These are phyloP conservation scores for Mentha longifolia DNA, from an alignment of 257 asterid genomes.

Conservation along the genomic window DNA sequence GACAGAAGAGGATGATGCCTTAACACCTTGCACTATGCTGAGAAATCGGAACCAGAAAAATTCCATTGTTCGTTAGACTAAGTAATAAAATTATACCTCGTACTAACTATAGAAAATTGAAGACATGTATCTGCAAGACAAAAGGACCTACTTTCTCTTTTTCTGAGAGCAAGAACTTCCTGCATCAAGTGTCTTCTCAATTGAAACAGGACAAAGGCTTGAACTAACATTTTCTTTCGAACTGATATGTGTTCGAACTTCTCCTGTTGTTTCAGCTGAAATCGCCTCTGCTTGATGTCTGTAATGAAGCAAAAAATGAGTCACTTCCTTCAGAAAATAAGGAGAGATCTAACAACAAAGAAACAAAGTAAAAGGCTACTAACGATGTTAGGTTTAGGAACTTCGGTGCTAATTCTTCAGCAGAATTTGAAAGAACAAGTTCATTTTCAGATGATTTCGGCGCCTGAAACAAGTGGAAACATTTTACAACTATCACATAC, in stretches of 20 bases:
- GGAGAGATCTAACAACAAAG: not conserved
- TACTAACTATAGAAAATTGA: not conserved
- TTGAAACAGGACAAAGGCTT: constrained; percentile 17
- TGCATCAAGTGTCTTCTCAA: constrained; percentile 29
- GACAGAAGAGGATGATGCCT: constrained; percentile 29
- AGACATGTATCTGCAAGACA: not conserved
- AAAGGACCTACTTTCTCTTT: constrained; percentile 36
- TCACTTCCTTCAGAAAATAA: not conserved
- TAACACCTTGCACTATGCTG: constrained; percentile 32
- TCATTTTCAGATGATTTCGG: constrained; percentile 35
- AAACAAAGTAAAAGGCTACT: constrained; percentile 23
- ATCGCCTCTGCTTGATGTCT: constrained; percentile 29
- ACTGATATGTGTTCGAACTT: constrained; percentile 28
- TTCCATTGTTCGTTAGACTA: not conserved
- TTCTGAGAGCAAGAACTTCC: constrained; percentile 32
- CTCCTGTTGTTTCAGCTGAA: constrained; percentile 36
- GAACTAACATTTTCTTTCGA: constrained; percentile 35
- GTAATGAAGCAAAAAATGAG: not conserved
- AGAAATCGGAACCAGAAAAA: constrained; percentile 19
- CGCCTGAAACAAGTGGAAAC: constrained; percentile 40
- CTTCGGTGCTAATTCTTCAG: constrained; percentile 41
- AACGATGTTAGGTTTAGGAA: constrained; percentile 42
- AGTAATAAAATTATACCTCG: not conserved
- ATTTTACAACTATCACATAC: not conserved
- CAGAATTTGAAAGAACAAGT: constrained; percentile 34